These are phyloP conservation scores for Chaetomium globosum DNA, from an alignment of 2,329 filamentous ascomycete genomes.

Conservation along the genomic window DNA sequence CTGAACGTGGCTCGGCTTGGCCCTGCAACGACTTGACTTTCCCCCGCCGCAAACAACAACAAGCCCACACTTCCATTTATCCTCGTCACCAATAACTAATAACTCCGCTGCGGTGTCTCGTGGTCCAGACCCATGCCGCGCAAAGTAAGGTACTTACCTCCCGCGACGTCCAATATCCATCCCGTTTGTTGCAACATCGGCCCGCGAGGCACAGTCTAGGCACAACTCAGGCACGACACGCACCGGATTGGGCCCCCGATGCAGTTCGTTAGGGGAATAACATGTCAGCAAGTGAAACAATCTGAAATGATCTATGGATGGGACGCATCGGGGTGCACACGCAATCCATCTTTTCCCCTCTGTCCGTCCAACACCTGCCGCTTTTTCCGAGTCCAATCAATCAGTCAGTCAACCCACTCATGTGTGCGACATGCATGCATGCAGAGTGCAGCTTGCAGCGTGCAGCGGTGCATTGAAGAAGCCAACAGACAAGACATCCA, in stretches of 20 bases:
- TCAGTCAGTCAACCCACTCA: not conserved
- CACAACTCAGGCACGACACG: conserved; percentile 2
- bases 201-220: conserved; percentile 8
- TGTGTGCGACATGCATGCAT: not conserved
- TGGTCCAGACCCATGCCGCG: not conserved
- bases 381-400: conserved; percentile 14
- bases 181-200: not conserved
- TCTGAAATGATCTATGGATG: not conserved
- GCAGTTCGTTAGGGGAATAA: not conserved
- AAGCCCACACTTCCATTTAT: not conserved
- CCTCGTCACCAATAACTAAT: not conserved
- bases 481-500: not conserved
- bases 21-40: not conserved
- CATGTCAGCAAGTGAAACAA: not conserved
- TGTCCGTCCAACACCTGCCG: not conserved
- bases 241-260: not conserved
- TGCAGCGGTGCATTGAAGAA: not conserved
- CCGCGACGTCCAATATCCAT: not conserved
- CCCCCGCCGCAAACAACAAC: not conserved
- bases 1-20: not conserved
- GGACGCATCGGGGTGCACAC: not conserved
- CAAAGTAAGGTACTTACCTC: not conserved
- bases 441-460: not conserved
- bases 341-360: not conserved
- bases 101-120: not conserved